Conservation (phyloP, 2,329 filamentous ascomycete genomes). For the Microascus cirrosus region DNA sequence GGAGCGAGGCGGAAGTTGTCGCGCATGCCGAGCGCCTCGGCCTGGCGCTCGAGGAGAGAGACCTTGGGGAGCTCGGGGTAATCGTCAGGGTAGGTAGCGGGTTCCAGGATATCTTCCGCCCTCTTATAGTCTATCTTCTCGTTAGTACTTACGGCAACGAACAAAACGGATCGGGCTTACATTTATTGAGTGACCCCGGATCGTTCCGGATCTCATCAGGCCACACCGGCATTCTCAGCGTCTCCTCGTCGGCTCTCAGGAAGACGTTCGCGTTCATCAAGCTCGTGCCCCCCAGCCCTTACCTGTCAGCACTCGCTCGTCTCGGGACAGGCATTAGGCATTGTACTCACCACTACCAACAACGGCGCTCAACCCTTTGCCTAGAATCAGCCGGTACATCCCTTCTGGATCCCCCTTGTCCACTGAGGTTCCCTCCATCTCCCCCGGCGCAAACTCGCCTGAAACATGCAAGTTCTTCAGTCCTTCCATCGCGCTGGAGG, state of each 20-base stretch:
- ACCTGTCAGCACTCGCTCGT: background rate
- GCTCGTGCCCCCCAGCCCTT: constrained; percentile 53
- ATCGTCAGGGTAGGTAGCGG: constrained; percentile 43
- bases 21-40: constrained; percentile 34
- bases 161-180: constrained; percentile 22
- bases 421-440: constrained; percentile 21
- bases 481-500: constrained; percentile 32
- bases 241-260: constrained; percentile 43
- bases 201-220: constrained; percentile 42
- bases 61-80: constrained; percentile 49
- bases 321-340: background rate
- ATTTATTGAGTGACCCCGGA: constrained; percentile 30
- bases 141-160: background rate
- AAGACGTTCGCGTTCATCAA: constrained; percentile 60
- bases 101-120: constrained; percentile 45
- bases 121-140: constrained; percentile 40
- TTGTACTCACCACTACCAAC: constrained; percentile 39
- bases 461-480: constrained; percentile 43
- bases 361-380: constrained; percentile 52
- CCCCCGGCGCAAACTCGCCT: constrained; percentile 35
- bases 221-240: constrained; percentile 44
- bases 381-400: constrained; percentile 52
- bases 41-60: constrained; percentile 44
- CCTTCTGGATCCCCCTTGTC: constrained; percentile 42
- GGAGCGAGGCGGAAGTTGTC: constrained; percentile 43